Evolutionary conservation across 2,329 filamentous ascomycete genomes (phyloP).

Genomic region (Orbilia oligospora): DNA sequence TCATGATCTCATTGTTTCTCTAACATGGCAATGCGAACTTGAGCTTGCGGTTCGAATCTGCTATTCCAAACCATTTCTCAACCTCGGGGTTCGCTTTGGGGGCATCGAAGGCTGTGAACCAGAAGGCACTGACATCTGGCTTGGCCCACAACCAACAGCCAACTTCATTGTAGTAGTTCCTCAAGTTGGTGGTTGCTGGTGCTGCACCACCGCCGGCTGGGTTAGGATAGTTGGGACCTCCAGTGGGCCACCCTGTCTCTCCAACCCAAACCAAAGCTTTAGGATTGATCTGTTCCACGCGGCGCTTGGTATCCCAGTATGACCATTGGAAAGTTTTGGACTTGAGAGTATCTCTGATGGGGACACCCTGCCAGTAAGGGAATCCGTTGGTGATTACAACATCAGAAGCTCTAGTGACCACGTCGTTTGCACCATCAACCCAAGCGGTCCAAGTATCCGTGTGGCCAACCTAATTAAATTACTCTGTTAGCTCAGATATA

Average conservation of each 20-base stretch:
- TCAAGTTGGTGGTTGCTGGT: conserved; percentile 74
- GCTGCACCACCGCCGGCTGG: conserved; percentile 69
- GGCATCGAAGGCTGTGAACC: conserved; percentile 63
- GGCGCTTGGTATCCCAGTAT: conserved; percentile 67
- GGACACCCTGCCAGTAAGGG: conserved; percentile 63
- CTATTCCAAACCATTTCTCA: conserved; percentile 45
- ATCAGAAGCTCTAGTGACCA: conserved; percentile 68
- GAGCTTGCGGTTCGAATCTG: conserved; percentile 32
- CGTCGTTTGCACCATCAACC: conserved; percentile 74
- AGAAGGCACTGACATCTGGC: conserved; percentile 60
- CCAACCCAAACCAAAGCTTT: conserved; percentile 77
- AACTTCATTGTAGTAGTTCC: conserved; percentile 75
- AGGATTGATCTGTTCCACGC: conserved; percentile 75
- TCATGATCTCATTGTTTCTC: not conserved
- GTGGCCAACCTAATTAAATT: conserved; percentile 72
- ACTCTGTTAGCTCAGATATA: conserved; percentile 62
- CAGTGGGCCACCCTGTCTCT: conserved; percentile 78
- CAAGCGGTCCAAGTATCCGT: conserved; percentile 79
- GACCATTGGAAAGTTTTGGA: conserved; percentile 52
- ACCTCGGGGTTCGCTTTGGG: conserved; percentile 32
- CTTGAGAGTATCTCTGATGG: conserved; percentile 74
- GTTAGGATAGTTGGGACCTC: conserved; percentile 73
- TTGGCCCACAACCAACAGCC: conserved; percentile 70
- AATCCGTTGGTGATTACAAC: conserved; percentile 58
- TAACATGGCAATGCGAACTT: conserved; percentile 51